Evolutionary conservation across 2,329 filamentous ascomycete species (phyloP).

Genomic region (Coleophoma crateriformis): DNA sequence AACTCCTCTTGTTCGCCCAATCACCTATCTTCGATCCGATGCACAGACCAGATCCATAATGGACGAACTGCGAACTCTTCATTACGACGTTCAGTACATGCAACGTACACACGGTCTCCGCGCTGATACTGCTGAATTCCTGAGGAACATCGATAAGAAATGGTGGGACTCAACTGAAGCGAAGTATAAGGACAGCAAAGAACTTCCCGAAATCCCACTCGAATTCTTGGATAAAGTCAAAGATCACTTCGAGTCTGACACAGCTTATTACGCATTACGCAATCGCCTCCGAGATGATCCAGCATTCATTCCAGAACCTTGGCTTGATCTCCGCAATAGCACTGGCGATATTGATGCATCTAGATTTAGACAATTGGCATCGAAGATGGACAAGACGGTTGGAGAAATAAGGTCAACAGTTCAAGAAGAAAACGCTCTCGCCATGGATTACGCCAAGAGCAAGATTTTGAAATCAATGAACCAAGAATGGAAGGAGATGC

Average conservation of each 20-base stretch:
- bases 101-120: too few species aligned
- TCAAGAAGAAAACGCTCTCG: background rate
- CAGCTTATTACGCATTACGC: background rate
- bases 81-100: conserved; percentile 12
- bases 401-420: background rate
- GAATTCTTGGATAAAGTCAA: background rate
- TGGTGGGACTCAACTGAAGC: too few species aligned
- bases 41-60: too few species aligned
- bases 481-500: background rate
- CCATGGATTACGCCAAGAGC: background rate
- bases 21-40: conserved; percentile 5
- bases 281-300: background rate
- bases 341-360: background rate
- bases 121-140: too few species aligned
- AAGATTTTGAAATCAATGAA: background rate
- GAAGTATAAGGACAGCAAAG: too few species aligned
- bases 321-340: background rate
- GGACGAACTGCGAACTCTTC: conserved; percentile 9
- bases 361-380: background rate
- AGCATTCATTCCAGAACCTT: background rate
- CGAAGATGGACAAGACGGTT: background rate
- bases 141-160: too few species aligned
- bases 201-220: too few species aligned
- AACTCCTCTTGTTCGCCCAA: conserved; percentile 9
- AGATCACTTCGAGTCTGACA: background rate